Evolutionary conservation across 1,139 yeast species (phyloP).

Genomic region (Debaryomyces sp.): DNA sequence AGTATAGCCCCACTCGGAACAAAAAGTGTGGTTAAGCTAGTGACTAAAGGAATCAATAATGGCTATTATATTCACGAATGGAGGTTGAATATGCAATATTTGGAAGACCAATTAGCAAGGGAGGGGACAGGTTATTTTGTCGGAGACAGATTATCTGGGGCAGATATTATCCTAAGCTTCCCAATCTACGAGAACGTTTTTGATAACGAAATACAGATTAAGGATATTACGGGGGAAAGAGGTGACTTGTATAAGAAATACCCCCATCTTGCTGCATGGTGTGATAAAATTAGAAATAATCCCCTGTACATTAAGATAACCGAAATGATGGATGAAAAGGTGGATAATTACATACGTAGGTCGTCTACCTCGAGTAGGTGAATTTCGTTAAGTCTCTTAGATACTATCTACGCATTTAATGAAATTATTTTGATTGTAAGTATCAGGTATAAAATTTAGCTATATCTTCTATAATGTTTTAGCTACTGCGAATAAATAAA

Average conservation of each 20-base stretch:
- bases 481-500: neutral
- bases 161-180: slow-evolving; percentile 57
- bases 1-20: slow-evolving; percentile 51
- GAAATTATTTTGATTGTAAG: neutral
- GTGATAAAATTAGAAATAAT: slow-evolving; percentile 35
- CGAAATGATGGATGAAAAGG: slow-evolving; percentile 34
- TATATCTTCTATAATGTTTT: neutral
- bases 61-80: slow-evolving; percentile 47
- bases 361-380: neutral
- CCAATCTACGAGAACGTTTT: slow-evolving; percentile 47
- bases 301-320: slow-evolving; percentile 28
- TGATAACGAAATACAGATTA: slow-evolving; percentile 42
- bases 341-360: slow-evolving; percentile 8
- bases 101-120: slow-evolving; percentile 41
- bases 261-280: slow-evolving; percentile 42
- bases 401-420: neutral
- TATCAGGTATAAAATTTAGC: neutral
- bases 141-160: slow-evolving; percentile 57
- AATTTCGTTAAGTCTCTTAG: neutral
- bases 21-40: slow-evolving; percentile 38
- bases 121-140: slow-evolving; percentile 55
- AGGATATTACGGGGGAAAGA: slow-evolving; percentile 38
- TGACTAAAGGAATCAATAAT: slow-evolving; percentile 47
- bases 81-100: slow-evolving; percentile 40
- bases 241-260: slow-evolving; percentile 32